Percentiles rank a stretch among this genome's conserved stretches.
phyloP scores from a whole-genome alignment of 768 basidiomycete genomes.

The Tulasnella sp. region DNA sequence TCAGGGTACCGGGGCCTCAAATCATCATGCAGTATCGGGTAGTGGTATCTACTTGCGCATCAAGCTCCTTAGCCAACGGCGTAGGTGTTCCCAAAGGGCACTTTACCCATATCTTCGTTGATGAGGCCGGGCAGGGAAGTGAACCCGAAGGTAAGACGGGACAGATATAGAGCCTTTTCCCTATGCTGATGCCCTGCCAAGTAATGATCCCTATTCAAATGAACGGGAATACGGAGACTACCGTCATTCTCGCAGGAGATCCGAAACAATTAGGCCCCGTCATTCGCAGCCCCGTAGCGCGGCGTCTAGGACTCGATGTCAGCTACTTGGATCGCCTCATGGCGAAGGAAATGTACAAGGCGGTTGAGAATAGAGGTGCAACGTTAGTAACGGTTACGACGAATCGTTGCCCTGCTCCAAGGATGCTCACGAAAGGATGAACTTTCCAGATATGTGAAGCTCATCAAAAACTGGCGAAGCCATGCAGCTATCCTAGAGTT shows the following conservation, averaged over 20 bases:
- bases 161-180: conserved; percentile 37
- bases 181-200: conserved; percentile 66
- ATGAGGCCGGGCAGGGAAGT: conserved; percentile 65
- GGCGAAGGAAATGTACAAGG: conserved; percentile 35
- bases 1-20: conserved; percentile 33
- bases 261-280: conserved; percentile 66
- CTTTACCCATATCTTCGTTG: conserved; percentile 60
- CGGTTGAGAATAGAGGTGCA: neutral
- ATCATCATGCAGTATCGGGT: conserved; percentile 42
- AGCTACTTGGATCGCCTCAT: conserved; percentile 60
- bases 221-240: conserved; percentile 46
- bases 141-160: conserved; percentile 47
- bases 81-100: conserved; percentile 54
- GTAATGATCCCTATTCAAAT: conserved; percentile 55
- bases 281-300: conserved; percentile 50
- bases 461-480: conserved; percentile 58
- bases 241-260: conserved; percentile 58
- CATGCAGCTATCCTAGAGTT: conserved; percentile 53
- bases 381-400: neutral
- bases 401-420: neutral
- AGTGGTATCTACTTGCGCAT: conserved; percentile 58
- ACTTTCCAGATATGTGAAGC: conserved; percentile 46
- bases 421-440: neutral
- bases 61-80: conserved; percentile 47
- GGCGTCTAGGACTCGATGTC: conserved; percentile 48